Percentiles rank a stretch among this genome's conserved stretches.
Conservation (phyloP, 2,329 filamentous ascomycete genomes). For the Colletotrichum agaves region DNA sequence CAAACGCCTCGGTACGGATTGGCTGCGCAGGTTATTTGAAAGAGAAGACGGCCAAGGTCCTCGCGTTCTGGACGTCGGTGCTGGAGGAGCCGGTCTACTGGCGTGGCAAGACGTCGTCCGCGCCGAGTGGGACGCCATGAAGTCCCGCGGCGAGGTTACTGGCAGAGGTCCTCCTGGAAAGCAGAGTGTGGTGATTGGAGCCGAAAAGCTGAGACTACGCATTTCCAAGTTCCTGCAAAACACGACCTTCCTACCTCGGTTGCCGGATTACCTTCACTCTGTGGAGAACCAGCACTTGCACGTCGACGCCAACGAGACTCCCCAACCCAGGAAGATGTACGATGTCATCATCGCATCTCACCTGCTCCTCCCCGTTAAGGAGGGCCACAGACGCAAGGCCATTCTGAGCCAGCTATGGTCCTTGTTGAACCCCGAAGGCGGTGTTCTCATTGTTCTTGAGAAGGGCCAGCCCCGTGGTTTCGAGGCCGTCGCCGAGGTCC, state of each 20-base stretch:
- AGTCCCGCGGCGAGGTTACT: slow-evolving; percentile 53
- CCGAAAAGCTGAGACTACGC: slow-evolving; percentile 78
- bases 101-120: slow-evolving; percentile 83
- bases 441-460: slow-evolving; percentile 87
- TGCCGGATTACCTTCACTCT: slow-evolving; percentile 86
- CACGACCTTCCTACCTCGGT: slow-evolving; percentile 89
- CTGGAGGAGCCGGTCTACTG: slow-evolving; percentile 76
- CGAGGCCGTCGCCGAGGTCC: slow-evolving; percentile 87
- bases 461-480: slow-evolving; percentile 94
- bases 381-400: slow-evolving; percentile 80
- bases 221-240: slow-evolving; percentile 83
- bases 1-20: slow-evolving; percentile 75
- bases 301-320: slow-evolving; percentile 66
- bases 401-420: slow-evolving; percentile 91
- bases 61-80: slow-evolving; percentile 78
- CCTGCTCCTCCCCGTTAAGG: slow-evolving; percentile 78
- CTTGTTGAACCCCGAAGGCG: slow-evolving; percentile 83
- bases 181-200: slow-evolving; percentile 83
- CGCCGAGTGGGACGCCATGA: slow-evolving; percentile 83
- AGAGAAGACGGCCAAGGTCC: slow-evolving; percentile 61
- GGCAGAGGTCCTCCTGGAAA: slow-evolving; percentile 70
- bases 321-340: slow-evolving; percentile 77
- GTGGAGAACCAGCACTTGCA: slow-evolving; percentile 67
- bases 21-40: slow-evolving; percentile 73
- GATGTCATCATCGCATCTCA: slow-evolving; percentile 94